A percentile compares a stretch with the other conserved stretches of the same genome.
Evolutionary conservation across 1,284 basidiomycete species (phyloP).

Genomic region (Ganoderma resinaceum): DNA sequence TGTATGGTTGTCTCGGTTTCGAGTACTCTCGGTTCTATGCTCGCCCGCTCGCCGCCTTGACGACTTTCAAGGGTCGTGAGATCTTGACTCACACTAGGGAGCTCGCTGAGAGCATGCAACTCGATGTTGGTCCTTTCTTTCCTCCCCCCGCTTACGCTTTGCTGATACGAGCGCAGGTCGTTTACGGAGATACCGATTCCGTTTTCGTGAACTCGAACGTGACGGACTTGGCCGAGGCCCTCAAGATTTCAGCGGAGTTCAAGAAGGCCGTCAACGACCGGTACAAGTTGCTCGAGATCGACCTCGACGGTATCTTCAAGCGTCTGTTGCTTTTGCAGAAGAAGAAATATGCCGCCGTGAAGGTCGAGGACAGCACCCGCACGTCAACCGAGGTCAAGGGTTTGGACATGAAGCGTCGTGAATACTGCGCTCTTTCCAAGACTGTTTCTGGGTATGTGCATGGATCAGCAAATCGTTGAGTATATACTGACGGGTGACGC

Average conservation of each 20-base stretch:
- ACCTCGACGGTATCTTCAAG: constrained; percentile 95
- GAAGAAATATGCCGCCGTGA: constrained; percentile 99
- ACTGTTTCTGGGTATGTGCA: constrained; percentile 84
- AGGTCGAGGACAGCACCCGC: constrained; percentile 82
- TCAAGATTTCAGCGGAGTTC: constrained; percentile 92
- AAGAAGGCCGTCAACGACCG: constrained; percentile 97
- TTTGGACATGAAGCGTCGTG: constrained; percentile 98
- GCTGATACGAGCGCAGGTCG: constrained; percentile 64
- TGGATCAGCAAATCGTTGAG: not conserved
- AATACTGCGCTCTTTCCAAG: constrained; percentile 94
- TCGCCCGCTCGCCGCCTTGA: constrained; percentile 94
- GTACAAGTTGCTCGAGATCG: constrained; percentile 96
- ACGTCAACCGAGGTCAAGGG: constrained; percentile 94
- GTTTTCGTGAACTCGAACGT: constrained; percentile 99
- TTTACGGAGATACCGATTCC: constrained; percentile 99
- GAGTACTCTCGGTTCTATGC: constrained; percentile 98
- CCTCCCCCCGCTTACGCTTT: constrained; percentile 7
- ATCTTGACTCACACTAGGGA: constrained; percentile 95
- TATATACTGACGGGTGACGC: not conserved
- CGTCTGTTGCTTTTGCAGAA: constrained; percentile 95
- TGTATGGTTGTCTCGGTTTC: constrained; percentile 99
- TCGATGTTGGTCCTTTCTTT: constrained; percentile 72
- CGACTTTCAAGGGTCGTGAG: constrained; percentile 98
- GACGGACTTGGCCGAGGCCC: constrained; percentile 85
- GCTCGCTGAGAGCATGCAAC: constrained; percentile 87